Evolutionary conservation across 1,284 basidiomycete genomes (phyloP), one percentile per base, ranked within the genome.

Genomic region (Pyrrhoderma lamaoense): DNA sequence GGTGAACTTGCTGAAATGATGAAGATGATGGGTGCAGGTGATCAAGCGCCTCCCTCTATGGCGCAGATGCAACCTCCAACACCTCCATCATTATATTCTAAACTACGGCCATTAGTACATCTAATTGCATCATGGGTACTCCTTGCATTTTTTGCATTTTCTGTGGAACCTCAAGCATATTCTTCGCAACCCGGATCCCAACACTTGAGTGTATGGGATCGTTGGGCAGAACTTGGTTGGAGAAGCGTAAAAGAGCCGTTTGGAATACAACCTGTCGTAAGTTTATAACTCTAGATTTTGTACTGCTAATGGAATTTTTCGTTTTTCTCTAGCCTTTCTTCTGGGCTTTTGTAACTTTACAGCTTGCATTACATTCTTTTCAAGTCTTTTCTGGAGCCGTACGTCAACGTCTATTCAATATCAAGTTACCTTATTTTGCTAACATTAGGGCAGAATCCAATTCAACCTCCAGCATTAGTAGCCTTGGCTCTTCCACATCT

Each of bases 261-360:
- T 69, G 70, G 70, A n/a, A 72, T 82, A 9, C 74, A 79, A 56
- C 59, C 70, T 52, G 71, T 80, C 60, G 82, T 85, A 59, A 61
- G 78, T 67, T 14, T 46, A 7, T 36, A 42, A 0, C 49, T 42
- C 44, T 35, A 1, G 35, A 13, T 19, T 16, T 42, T n/a, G 31
- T 4, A 39, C 13, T 14, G 14, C 19, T n/a, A 9, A 46, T 42
- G 7, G 11, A 16, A 40, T 23, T 43, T 5, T 45, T 44, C 52
- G 38, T 54, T 45, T 59, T 8, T 19, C 27, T 48, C 8, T 56
- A 89, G 85, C 80, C 83, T 0, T 87, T 89, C 69, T 85, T 89
- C 64, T 86, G 82, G 80, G 81, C 77, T 14, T 88, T 89, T 57
- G 76, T 77, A 37, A 82, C 85, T 1, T 61, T 89, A 3, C 76